phyloP scores from a whole-genome alignment of 2,329 filamentous ascomycete genomes.

The Trichoderma pleuroti region DNA sequence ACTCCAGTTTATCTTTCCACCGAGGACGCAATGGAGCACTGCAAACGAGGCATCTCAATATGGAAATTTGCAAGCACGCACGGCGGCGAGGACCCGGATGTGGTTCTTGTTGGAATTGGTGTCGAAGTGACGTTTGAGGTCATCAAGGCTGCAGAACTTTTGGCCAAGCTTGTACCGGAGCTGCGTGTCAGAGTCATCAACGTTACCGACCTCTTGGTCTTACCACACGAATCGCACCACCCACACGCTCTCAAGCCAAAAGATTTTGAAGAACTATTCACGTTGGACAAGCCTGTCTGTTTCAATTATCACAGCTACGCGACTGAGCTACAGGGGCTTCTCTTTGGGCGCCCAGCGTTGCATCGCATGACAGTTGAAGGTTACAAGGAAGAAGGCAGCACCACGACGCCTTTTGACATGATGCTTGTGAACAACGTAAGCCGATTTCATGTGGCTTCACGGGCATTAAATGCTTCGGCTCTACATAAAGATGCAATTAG shows the following conservation, averaged over 20 bases:
- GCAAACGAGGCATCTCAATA: slow-evolving; percentile 54
- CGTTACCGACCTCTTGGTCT: slow-evolving; percentile 55
- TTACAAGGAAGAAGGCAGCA: slow-evolving; percentile 63
- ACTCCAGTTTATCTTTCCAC: slow-evolving; percentile 57
- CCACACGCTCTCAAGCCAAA: slow-evolving; percentile 54
- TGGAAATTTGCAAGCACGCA: slow-evolving; percentile 62
- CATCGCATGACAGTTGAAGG: slow-evolving; percentile 54
- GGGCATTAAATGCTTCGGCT: not conserved
- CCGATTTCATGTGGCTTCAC: slow-evolving; percentile 46
- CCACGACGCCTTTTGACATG: slow-evolving; percentile 68
- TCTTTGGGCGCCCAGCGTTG: slow-evolving; percentile 54
- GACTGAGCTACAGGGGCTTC: slow-evolving; percentile 56
- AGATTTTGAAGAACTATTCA: slow-evolving; percentile 56
- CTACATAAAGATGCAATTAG: not conserved
- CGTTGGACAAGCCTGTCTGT: slow-evolving; percentile 50
- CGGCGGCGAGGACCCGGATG: slow-evolving; percentile 54
- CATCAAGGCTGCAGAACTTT: slow-evolving; percentile 55
- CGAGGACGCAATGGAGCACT: slow-evolving; percentile 59
- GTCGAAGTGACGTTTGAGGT: slow-evolving; percentile 56
- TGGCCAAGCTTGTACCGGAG: slow-evolving; percentile 47
- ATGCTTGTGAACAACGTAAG: slow-evolving; percentile 51
- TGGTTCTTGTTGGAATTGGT: slow-evolving; percentile 62
- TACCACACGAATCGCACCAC: slow-evolving; percentile 52
- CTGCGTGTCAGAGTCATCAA: slow-evolving; percentile 61
- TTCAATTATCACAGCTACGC: slow-evolving; percentile 68